phyloP scores from a whole-genome alignment of 768 basidiomycete genomes.

The Mycena haematopus region DNA sequence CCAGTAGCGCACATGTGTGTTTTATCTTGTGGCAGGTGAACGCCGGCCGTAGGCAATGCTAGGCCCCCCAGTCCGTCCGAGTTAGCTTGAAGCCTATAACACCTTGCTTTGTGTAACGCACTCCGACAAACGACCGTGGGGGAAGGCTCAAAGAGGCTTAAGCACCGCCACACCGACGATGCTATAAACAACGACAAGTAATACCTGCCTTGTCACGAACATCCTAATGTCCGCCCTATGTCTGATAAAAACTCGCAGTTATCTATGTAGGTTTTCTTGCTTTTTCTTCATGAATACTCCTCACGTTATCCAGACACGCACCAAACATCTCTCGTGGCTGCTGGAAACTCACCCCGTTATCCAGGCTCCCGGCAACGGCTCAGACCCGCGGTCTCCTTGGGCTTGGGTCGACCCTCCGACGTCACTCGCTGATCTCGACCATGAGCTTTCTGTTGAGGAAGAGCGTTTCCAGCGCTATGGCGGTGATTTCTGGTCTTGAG shows the following conservation, averaged over 20 bases:
- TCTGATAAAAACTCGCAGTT: background rate
- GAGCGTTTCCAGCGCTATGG: background rate
- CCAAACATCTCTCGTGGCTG: background rate
- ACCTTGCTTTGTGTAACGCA: no score
- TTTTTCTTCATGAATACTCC: background rate
- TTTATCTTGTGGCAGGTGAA: no score
- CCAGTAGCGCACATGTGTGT: no score
- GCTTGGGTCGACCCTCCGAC: constrained; percentile 4
- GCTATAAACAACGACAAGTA: no score
- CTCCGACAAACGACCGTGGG: no score
- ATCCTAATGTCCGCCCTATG: no score
- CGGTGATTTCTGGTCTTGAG: background rate
- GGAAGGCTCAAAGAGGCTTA: no score
- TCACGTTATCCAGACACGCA: background rate
- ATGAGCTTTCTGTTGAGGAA: background rate
- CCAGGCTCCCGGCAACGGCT: background rate
- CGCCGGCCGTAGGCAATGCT: no score
- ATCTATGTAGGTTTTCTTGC: background rate
- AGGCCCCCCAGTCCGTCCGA: no score
- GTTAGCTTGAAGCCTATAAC: no score
- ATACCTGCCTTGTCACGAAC: no score
- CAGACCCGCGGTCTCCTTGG: background rate
- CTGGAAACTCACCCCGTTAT: background rate
- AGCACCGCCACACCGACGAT: no score
- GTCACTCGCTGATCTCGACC: background rate